These are phyloP conservation scores for Anastatica hierochuntica DNA, from an alignment of 345 rosid species.

Conservation along the genomic window DNA sequence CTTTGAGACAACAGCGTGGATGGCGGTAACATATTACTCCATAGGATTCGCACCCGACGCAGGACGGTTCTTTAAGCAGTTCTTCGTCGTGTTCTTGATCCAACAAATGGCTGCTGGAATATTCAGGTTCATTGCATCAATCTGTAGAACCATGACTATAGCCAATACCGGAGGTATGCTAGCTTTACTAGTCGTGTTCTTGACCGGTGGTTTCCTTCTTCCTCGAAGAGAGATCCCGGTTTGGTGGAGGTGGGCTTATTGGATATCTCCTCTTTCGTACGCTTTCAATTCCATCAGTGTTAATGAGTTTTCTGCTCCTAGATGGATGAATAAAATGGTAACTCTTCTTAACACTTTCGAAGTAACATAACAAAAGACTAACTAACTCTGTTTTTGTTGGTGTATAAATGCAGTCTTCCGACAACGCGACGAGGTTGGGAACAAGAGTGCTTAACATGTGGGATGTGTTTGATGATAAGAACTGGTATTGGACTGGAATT, in stretches of 20 bases:
- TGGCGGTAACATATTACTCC: slow-evolving; percentile 35
- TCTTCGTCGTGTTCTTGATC: slow-evolving; percentile 32
- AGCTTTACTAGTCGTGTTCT: slow-evolving; percentile 25
- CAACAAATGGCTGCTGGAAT: slow-evolving; percentile 39
- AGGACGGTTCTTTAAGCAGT: slow-evolving; percentile 47
- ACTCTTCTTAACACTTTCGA: too few species aligned
- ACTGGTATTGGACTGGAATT: slow-evolving; percentile 85
- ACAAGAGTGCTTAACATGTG: slow-evolving; percentile 40
- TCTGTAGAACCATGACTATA: slow-evolving; percentile 38
- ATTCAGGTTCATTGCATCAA: slow-evolving; percentile 38
- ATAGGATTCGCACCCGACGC: slow-evolving; percentile 63
- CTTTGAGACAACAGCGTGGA: slow-evolving; percentile 23
- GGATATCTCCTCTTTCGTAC: slow-evolving; percentile 55
- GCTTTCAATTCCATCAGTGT: slow-evolving; percentile 44
- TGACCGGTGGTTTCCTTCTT: slow-evolving; percentile 53
- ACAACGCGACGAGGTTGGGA: slow-evolving; percentile 40
- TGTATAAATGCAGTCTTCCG: slow-evolving; percentile 43
- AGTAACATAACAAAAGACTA: too few species aligned
- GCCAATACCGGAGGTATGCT: slow-evolving; percentile 34
- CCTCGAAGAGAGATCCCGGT: slow-evolving; percentile 31
- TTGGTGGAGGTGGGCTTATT: slow-evolving; percentile 62
- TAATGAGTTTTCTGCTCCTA: too few species aligned
- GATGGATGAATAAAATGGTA: too few species aligned
- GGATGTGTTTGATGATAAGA: slow-evolving; percentile 37
- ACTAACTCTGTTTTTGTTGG: too few species aligned